Evolutionary conservation across 352 stramenopile species (phyloP).

Genomic region (Globisporangium megalacanthum): DNA sequence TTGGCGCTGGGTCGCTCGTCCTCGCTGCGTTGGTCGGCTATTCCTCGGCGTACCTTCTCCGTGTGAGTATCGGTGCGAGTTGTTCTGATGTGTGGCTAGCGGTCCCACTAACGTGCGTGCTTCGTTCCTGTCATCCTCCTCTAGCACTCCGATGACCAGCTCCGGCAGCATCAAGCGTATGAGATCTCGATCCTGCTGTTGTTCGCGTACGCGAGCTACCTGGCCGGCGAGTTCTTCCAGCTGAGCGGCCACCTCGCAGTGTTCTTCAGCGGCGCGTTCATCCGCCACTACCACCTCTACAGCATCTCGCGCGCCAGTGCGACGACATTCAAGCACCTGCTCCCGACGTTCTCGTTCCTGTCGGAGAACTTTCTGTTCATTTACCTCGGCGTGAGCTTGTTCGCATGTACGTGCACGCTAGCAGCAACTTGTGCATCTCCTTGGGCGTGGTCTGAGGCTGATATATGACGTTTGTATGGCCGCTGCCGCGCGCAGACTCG

Average conservation of each 20-base stretch:
- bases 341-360: slow-evolving; percentile 37
- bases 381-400: slow-evolving; percentile 40
- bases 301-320: slow-evolving; percentile 35
- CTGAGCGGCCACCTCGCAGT: slow-evolving; percentile 80
- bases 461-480: neutral
- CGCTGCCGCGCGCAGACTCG: slow-evolving; percentile 10
- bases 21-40: slow-evolving; percentile 4
- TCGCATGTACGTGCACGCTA: slow-evolving; percentile 17
- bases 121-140: neutral
- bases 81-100: neutral
- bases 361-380: slow-evolving; percentile 51
- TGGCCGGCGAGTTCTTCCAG: slow-evolving; percentile 28
- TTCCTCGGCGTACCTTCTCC: slow-evolving; percentile 43
- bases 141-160: slow-evolving; percentile 34
- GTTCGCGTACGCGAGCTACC: slow-evolving; percentile 35
- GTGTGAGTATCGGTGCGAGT: slow-evolving; percentile 1
- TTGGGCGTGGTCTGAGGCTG: no score
- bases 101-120: neutral
- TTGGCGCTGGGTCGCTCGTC: slow-evolving; percentile 41
- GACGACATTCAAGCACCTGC: slow-evolving; percentile 31
- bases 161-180: slow-evolving; percentile 54
- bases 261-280: slow-evolving; percentile 70
- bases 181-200: slow-evolving; percentile 62
- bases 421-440: no score
- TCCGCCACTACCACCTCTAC: slow-evolving; percentile 47